phyloP scores from a whole-genome alignment of 228 moss, liverwort and hornwort species.

The Sphagnum fallax region DNA sequence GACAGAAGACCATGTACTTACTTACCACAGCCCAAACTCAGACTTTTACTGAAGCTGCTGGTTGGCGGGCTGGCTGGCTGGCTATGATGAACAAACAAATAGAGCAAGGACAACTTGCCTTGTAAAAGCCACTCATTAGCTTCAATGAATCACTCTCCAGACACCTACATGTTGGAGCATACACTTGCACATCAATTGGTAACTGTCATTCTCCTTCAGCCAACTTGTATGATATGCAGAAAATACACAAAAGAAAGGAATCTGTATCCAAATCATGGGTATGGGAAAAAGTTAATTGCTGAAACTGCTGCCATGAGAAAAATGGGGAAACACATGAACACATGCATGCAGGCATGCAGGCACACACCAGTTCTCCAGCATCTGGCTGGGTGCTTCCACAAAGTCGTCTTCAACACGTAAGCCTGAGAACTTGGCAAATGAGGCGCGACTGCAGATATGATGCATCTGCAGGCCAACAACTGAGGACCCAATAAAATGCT shows the following conservation, averaged over 20 bases:
- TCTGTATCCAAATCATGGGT: neutral
- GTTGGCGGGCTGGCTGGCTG: neutral
- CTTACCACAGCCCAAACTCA: slow-evolving; percentile 1
- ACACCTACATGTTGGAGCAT: slow-evolving; percentile 47
- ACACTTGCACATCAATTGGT: slow-evolving; percentile 2
- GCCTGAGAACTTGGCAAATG: slow-evolving; percentile 85
- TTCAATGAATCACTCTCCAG: slow-evolving; percentile 71
- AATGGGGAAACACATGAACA: too few species aligned
- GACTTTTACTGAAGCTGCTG: neutral
- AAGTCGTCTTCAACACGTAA: slow-evolving; percentile 96
- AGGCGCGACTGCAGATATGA: slow-evolving; percentile 92
- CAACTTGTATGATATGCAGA: neutral
- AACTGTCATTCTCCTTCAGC: neutral
- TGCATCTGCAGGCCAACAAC: slow-evolving; percentile 67
- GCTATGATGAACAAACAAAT: too few species aligned
- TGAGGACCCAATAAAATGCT: neutral
- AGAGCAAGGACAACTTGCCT: slow-evolving; percentile 27
- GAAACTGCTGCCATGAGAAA: neutral
- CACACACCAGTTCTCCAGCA: slow-evolving; percentile 90
- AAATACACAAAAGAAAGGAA: neutral
- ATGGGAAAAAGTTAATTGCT: neutral
- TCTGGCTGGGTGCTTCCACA: slow-evolving; percentile 96
- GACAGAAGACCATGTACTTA: neutral
- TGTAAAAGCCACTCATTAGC: slow-evolving; percentile 96
- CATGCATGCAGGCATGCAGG: too few species aligned